Percentiles rank a stretch among this genome's conserved stretches.
phyloP scores from a whole-genome alignment of 257 asterid species.

The Phtheirospermum japonicum region DNA sequence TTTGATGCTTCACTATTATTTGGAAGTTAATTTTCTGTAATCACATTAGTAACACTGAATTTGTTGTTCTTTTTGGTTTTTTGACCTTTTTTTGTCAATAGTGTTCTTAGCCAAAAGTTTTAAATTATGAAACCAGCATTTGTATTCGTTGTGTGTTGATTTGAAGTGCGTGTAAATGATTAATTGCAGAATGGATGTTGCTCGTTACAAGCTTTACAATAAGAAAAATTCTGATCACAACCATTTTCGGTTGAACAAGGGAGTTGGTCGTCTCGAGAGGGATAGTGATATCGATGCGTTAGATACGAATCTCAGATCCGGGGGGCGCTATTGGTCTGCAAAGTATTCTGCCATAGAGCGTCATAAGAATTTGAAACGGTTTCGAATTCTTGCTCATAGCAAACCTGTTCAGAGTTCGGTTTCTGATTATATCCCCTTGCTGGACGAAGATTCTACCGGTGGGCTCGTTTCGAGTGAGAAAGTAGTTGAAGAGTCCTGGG shows the following conservation, averaged over 20 bases:
- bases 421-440: conserved; percentile 58
- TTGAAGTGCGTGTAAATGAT: conserved; percentile 23
- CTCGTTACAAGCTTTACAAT: conserved; percentile 75
- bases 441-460: conserved; percentile 41
- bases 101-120: too few relatives aligned
- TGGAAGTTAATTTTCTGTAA: conserved; percentile 20
- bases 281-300: conserved; percentile 72
- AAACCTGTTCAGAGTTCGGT: conserved; percentile 36
- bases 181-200: conserved; percentile 88
- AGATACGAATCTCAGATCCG: conserved; percentile 65
- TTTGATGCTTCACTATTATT: conserved; percentile 6
- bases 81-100: too few relatives aligned
- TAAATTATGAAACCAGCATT: too few relatives aligned
- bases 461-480: conserved; percentile 30
- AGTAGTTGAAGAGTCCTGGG: conserved; percentile 87
- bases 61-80: not conserved
- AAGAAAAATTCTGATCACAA: conserved; percentile 41
- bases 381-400: conserved; percentile 49
- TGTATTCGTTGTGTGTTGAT: conserved; percentile 20
- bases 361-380: conserved; percentile 79
- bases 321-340: conserved; percentile 94
- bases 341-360: conserved; percentile 79
- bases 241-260: conserved; percentile 33
- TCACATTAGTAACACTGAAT: not conserved
- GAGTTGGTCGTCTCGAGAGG: conserved; percentile 41